Percentiles rank a stretch among this genome's conserved stretches.
These are phyloP conservation scores for Hanseniaspora jakobsenii DNA, from an alignment of 805 yeast species.

Conservation along the genomic window DNA sequence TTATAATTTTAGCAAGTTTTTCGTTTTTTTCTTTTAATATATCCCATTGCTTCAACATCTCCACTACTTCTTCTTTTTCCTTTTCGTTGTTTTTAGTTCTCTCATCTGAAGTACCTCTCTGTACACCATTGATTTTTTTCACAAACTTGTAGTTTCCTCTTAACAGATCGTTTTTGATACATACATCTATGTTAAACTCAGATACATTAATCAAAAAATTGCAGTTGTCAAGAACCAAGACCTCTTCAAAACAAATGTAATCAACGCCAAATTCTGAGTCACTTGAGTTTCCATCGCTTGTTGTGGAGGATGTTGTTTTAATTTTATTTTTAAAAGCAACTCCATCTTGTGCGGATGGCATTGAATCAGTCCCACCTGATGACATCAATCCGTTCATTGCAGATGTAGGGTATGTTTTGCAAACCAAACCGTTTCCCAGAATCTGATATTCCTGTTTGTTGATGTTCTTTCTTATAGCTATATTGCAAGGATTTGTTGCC, in stretches of 20 bases:
- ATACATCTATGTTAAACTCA: not conserved
- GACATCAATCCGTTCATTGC: not conserved
- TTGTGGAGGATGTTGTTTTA: too few species aligned
- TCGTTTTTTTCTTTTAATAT: not conserved
- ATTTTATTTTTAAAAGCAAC: too few species aligned
- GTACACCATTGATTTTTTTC: not conserved
- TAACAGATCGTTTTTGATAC: not conserved
- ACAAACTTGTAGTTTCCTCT: conserved; percentile 7
- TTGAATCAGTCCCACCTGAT: too few species aligned
- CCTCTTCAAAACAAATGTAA: conserved; percentile 12
- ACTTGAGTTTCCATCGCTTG: too few species aligned
- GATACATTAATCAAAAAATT: conserved; percentile 7
- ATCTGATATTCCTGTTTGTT: conserved; percentile 4
- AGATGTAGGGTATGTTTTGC: conserved; percentile 4
- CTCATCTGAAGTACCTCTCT: not conserved
- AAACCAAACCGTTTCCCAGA: conserved; percentile 3
- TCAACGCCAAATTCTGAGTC: not conserved
- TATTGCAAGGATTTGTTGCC: not conserved
- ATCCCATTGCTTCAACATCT: not conserved
- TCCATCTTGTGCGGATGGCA: too few species aligned
- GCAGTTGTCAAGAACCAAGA: conserved; percentile 3
- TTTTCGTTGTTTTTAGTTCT: not conserved
- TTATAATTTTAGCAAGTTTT: too few species aligned
- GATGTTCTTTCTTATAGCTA: conserved; percentile 5
- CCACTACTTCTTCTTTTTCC: not conserved